Conservation (phyloP, 495 filamentous ascomycete species). For the Beverwykella pulmonaria region DNA sequence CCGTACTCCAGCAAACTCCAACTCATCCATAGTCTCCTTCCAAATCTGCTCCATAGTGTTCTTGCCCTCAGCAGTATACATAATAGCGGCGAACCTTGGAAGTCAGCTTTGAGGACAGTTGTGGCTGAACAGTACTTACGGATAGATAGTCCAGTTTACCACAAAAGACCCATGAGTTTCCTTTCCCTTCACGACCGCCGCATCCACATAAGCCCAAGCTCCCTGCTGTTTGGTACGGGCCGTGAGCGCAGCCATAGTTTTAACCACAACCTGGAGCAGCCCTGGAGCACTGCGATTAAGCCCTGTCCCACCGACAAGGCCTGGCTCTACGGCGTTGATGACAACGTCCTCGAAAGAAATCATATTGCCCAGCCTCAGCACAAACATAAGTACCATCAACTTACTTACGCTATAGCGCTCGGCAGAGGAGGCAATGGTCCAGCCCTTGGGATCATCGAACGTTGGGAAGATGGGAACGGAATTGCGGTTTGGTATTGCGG, state of each 20-base stretch:
- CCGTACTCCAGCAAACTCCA: slow-evolving; percentile 16
- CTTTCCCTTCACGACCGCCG: slow-evolving; percentile 1
- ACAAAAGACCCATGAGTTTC: slow-evolving; percentile 17
- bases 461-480: slow-evolving; percentile 1
- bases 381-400: slow-evolving; percentile 12
- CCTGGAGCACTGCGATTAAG: slow-evolving; percentile 4
- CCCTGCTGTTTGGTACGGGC: slow-evolving; percentile 6
- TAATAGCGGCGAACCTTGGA: slow-evolving; percentile 3
- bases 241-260: not conserved
- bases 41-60: slow-evolving; percentile 9
- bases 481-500: slow-evolving; percentile 12
- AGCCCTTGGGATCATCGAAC: slow-evolving; percentile 5
- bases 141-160: not conserved
- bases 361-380: slow-evolving; percentile 3
- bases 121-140: not conserved
- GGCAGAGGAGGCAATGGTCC: not conserved
- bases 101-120: not conserved
- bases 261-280: not conserved
- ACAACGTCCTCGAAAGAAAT: slow-evolving; percentile 9
- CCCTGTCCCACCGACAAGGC: slow-evolving; percentile 1
- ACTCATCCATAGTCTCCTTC: slow-evolving; percentile 19
- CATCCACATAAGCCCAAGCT: slow-evolving; percentile 8
- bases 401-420: slow-evolving; percentile 15
- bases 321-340: slow-evolving; percentile 23
- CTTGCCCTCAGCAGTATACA: slow-evolving; percentile 21